Evolutionary conservation across 495 filamentous ascomycete species (phyloP).

Genomic region (Corynascus novoguineensis): DNA sequence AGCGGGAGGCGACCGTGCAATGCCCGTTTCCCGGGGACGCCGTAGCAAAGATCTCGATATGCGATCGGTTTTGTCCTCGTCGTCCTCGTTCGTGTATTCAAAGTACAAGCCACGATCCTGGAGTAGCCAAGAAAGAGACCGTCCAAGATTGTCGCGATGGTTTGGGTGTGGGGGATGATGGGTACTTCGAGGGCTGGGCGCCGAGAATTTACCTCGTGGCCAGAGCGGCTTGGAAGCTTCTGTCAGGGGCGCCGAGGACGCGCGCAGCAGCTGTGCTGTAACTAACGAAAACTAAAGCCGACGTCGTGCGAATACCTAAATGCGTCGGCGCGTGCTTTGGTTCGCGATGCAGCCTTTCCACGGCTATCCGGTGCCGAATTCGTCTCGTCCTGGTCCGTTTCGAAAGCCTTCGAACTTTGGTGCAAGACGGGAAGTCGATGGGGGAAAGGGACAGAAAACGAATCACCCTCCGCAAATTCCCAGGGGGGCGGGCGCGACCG

Average conservation of each 20-base stretch:
- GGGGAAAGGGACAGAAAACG: slow-evolving; percentile 11
- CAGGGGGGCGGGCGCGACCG: background rate
- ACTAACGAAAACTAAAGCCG: too few relatives aligned
- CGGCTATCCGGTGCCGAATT: slow-evolving; percentile 4
- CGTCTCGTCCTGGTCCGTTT: slow-evolving; percentile 18
- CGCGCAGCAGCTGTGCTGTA: slow-evolving; percentile 3
- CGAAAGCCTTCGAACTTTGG: slow-evolving; percentile 31
- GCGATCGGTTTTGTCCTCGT: background rate
- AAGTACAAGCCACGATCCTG: slow-evolving; percentile 8
- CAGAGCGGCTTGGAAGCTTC: slow-evolving; percentile 10
- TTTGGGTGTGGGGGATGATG: slow-evolving; percentile 25
- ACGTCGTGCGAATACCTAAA: slow-evolving; percentile 3
- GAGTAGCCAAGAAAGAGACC: slow-evolving; percentile 5
- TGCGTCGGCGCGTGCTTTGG: slow-evolving; percentile 5
- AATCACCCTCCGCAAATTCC: slow-evolving; percentile 8
- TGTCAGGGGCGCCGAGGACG: slow-evolving; percentile 8
- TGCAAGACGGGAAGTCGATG: too few relatives aligned
- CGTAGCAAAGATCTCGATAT: background rate
- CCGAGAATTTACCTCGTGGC: slow-evolving; percentile 30
- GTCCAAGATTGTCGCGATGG: slow-evolving; percentile 17
- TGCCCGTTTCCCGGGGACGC: background rate
- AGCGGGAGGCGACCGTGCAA: background rate
- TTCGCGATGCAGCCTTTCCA: slow-evolving; percentile 5
- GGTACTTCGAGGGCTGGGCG: slow-evolving; percentile 29
- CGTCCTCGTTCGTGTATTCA: slow-evolving; percentile 5